Base-by-base conservation (phyloP, 1,139 yeast species). In the Meyerozyma sp. region DNA sequence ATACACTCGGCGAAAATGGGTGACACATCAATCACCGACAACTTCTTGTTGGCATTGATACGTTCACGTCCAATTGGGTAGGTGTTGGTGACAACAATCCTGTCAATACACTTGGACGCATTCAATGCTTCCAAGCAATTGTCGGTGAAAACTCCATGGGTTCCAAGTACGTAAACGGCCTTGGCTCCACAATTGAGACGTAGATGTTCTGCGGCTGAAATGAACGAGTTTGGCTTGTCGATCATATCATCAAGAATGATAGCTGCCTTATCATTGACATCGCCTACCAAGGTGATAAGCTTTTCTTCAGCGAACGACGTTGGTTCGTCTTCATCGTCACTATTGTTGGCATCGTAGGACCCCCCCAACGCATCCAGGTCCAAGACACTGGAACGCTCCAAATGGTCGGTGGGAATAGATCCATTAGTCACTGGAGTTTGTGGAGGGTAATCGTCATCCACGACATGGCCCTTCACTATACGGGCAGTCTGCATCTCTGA, bases 121-220 rank as follows among this genome's bases (percentile, higher is more conserved):
- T 85, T 84, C 57, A 94, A 75, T 49, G 78, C 78, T 56, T 89
- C 94, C 49, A 94, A 74, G 57, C 96, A 89, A 50, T 83, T 82
- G 55, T 87, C 95, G 51, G 89, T 84, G 65, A 94, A 91, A 34
- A 90, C 79, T 51, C 98, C 99, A 59, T 94, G 99, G 4, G 98
- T 91, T 10, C 97, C 98, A 46, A 91, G 83, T 23, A 93, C 83
- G 56, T 87, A 89, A 32, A 94, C 97, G 42, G 82, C 77, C 55
- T 83, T 84, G 47, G 98, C 98, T 46, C 98, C 98, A 69, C 98
- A 91, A 65, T 90, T 90, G 65, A 88, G 73, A 55, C 94, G 79
- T 62, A 95, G 81, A 67, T 93, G 98, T 66, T 94, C 98, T 25
- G 98, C 98, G 40, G 98, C 98, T 36, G 97, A 93, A 53, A 94